Base-by-base conservation (phyloP, 495 filamentous ascomycete species). In the Massariosphaeria phaeospora region DNA sequence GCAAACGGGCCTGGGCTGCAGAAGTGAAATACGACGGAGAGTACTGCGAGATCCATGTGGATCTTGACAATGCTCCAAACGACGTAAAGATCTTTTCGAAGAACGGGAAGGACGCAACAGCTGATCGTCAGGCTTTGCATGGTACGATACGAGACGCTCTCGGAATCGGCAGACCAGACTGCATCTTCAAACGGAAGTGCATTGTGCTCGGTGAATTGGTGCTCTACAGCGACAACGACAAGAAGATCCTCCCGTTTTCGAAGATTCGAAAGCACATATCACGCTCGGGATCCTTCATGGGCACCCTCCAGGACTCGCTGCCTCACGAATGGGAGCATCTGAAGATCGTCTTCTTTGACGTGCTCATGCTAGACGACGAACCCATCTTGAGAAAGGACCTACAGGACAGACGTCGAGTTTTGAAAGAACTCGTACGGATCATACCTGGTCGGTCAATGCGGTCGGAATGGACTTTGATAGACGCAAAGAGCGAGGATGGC, bases 21-120 rank as follows among this genome's bases (percentile, higher is more conserved):
- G 89, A 95, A 59, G 73, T 82, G 31, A 95, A 94, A 66, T 83
- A 93, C 47, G 89, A 95, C 59, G 89, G 89, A 2, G 88, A 93
- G 66, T 93, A 91, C 52, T 91, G 86, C 60, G 86, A 94, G 62
- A 83, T 95, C 23, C 89, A 95, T 53, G 78, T 95, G 18, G 82
- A 94, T 53, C 71, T 88, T 15, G 71, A 72, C 2, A 81, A 78
- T 38, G 62, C 63, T 0, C 48, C 75, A 2, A 73, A 76, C 26
- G 75, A 71, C 30, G 82, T 95, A 8, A 83, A 84, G 39, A 88
- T 95, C 24, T 94, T 94, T 64, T 93, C 88, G 8, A 95, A 95
- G 68, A 91, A 87, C 55, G 88, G 89, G 31, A 91, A 91, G 62
- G 87, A 95, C 56, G 91, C 88, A 7, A 95, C 88, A 0, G 45